Conservation (phyloP, 257 asterid genomes). For the Plantago ovata region DNA sequence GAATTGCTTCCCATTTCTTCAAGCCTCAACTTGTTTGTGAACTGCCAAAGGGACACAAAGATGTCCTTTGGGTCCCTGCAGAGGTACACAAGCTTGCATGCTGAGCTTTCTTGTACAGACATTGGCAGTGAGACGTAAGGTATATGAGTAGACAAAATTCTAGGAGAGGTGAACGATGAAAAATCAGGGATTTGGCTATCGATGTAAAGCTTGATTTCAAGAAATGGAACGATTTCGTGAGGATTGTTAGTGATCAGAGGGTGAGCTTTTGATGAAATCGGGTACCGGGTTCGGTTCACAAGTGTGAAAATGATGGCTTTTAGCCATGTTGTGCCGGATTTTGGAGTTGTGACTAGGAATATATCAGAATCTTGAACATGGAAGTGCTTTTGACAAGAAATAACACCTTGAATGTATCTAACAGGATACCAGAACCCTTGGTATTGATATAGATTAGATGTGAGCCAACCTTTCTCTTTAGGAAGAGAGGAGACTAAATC, state of each 20-base stretch:
- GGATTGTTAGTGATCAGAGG: slow-evolving; percentile 21
- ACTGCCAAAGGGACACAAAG: slow-evolving; percentile 50
- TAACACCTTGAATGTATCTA: slow-evolving; percentile 27
- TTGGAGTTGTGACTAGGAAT: slow-evolving; percentile 45
- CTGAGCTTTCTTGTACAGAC: not conserved
- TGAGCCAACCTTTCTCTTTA: slow-evolving; percentile 36
- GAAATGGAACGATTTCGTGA: slow-evolving; percentile 23
- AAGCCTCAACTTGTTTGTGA: slow-evolving; percentile 31
- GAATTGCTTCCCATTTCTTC: slow-evolving; percentile 11
- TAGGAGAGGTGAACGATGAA: slow-evolving; percentile 13
- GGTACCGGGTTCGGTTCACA: slow-evolving; percentile 25
- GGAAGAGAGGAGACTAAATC: slow-evolving; percentile 35
- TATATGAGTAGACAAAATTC: slow-evolving; percentile 37
- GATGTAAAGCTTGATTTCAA: slow-evolving; percentile 25
- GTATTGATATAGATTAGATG: slow-evolving; percentile 30
- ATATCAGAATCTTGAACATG: slow-evolving; percentile 27
- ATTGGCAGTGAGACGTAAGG: slow-evolving; percentile 36
- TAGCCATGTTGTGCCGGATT: slow-evolving; percentile 58
- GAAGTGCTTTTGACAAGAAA: slow-evolving; percentile 38
- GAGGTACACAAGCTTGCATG: slow-evolving; percentile 44
- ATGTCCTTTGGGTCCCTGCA: slow-evolving; percentile 52
- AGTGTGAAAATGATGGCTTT: slow-evolving; percentile 41
- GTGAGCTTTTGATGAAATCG: slow-evolving; percentile 11
- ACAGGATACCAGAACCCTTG: slow-evolving; percentile 45
- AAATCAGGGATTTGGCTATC: slow-evolving; percentile 34